Base-by-base conservation (phyloP, 495 filamentous ascomycete species). In the Mycothermus thermophilus region DNA sequence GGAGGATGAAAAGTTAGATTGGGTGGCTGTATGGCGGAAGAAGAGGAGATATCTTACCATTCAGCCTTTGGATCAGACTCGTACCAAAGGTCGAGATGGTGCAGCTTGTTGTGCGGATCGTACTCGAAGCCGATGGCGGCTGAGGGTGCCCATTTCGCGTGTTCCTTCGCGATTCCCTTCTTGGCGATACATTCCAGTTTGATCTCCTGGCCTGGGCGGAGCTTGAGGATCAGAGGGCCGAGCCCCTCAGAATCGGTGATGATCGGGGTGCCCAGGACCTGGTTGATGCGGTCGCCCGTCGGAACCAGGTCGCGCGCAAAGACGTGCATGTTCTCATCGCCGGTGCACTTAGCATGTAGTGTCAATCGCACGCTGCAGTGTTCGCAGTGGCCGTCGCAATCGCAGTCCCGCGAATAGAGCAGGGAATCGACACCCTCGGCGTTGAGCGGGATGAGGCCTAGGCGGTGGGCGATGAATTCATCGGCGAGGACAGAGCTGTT, bases 151-250 rank as follows among this genome's bases (percentile, higher is more conserved):
- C 90, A 97, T 55, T 97, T 97, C 0, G 92, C 80, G 63, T 97
- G 90, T 54, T 97, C 90, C 67, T 96, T 97, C 3, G 88, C 86
- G 39, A 95, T 95, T 0, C 90, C 90, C 66, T 96, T 96, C 70
- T 93, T 95, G 34, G 86, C 92, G 43, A 95, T 76, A 50, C 88
- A 95, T 27, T 75, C 79, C 54, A 96, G 70, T 54, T 80, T 77
- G 34, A 97, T 53, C 54, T 93, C 83, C 54, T 97, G 92, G 4
- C 76, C 80, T 37, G 83, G 80, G 14, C 86, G 68, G 43, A 97
- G 60, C 62, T 95, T 94, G 52, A 78, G 79, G 46, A 97, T 86
- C 37, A 95, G 66, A 4, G 75, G 66, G 0, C 90, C 90, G 34
- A 79, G 69, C 1, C 76, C 74, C 19, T 88, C 81, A 0, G 77